Evolutionary conservation across 345 rosid species (phyloP).

Genomic region (Dimocarpus longan): DNA sequence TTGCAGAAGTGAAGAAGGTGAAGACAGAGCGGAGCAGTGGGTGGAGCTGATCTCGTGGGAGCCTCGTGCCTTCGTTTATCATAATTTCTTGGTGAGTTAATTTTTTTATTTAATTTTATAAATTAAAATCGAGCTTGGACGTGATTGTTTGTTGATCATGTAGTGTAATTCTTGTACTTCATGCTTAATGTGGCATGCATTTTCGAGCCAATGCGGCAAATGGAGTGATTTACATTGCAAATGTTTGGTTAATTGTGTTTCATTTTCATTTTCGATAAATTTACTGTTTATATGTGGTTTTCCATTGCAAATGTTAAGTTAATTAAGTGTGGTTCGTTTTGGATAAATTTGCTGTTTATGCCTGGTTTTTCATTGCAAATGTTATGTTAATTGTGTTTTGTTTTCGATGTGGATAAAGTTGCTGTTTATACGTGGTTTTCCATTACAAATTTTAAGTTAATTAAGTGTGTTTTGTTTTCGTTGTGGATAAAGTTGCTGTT

Average conservation of each 20-base stretch:
- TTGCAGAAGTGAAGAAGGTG: conserved; percentile 48
- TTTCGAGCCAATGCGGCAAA: background rate
- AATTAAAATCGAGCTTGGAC: background rate
- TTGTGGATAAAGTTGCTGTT: background rate
- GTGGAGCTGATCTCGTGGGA: conserved; percentile 93
- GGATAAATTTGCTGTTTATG: too few species aligned
- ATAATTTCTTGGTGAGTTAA: conserved; percentile 79
- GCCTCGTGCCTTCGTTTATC: conserved; percentile 86
- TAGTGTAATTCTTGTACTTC: background rate
- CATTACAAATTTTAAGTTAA: background rate
- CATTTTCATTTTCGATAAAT: background rate
- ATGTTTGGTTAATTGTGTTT: background rate
- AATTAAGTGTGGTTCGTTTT: too few species aligned
- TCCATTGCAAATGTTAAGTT: too few species aligned
- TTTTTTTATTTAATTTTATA: background rate
- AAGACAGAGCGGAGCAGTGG: conserved; percentile 63
- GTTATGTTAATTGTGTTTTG: too few species aligned
- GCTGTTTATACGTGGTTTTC: background rate
- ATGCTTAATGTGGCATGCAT: background rate
- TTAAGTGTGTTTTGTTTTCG: background rate
- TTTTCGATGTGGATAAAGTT: too few species aligned
- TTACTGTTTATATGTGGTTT: too few species aligned
- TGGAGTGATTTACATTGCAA: background rate
- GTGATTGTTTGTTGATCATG: background rate
- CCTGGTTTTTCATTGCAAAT: too few species aligned